These are phyloP conservation scores for Sphenostylis stenocarpa DNA, from an alignment of 306 rosid species.

Conservation along the genomic window DNA sequence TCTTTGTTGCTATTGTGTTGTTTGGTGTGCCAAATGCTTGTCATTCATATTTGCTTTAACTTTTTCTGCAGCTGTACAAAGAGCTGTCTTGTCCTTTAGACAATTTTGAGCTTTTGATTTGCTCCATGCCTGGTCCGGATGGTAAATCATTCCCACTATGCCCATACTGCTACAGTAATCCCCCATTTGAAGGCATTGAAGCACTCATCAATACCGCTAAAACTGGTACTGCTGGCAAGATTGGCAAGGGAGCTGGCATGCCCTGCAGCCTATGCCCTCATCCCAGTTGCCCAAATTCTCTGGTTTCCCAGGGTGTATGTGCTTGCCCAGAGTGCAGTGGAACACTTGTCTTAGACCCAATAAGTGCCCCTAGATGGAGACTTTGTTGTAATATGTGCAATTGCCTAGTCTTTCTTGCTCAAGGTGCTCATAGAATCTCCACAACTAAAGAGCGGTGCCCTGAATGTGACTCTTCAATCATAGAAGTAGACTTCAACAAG, in stretches of 20 bases:
- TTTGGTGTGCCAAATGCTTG: slow-evolving; percentile 3
- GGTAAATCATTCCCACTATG: slow-evolving; percentile 90
- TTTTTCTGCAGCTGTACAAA: slow-evolving; percentile 76
- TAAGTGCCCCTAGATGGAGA: slow-evolving; percentile 92
- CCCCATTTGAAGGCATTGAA: slow-evolving; percentile 94
- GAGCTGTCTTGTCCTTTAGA: slow-evolving; percentile 90
- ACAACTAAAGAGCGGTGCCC: slow-evolving; percentile 69
- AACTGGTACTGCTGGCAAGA: slow-evolving; percentile 56
- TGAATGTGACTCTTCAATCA: slow-evolving; percentile 75
- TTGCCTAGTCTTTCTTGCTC: slow-evolving; percentile 85
- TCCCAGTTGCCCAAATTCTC: slow-evolving; percentile 85
- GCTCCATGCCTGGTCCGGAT: slow-evolving; percentile 86
- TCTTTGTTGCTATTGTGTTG: slow-evolving; percentile 10
- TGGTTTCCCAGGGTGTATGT: slow-evolving; percentile 84
- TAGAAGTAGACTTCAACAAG: slow-evolving; percentile 96
- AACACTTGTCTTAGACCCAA: slow-evolving; percentile 82
- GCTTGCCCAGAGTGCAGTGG: slow-evolving; percentile 98
- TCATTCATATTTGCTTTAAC: slow-evolving; percentile 9
- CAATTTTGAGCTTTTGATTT: slow-evolving; percentile 87
- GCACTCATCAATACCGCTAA: slow-evolving; percentile 55
- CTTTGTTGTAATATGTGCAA: slow-evolving; percentile 87
- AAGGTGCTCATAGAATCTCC: slow-evolving; percentile 90
- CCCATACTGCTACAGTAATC: slow-evolving; percentile 94
- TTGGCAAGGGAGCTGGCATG: slow-evolving; percentile 95
- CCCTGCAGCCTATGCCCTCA: slow-evolving; percentile 93